Conservation (phyloP, 768 basidiomycete genomes). For the Harrya chromipes region DNA sequence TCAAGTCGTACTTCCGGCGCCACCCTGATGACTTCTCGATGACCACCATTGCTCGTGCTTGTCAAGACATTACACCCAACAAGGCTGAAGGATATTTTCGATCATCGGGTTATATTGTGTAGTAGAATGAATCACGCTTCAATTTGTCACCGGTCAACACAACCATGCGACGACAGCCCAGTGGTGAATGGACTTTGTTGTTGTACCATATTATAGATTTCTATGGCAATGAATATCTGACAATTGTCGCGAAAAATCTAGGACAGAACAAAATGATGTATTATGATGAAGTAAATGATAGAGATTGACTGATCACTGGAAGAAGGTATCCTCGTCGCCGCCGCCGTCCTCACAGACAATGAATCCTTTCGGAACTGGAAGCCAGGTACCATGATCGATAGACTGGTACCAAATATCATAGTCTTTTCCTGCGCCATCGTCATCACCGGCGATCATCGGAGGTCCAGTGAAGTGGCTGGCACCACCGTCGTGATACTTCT, state of each 20-base stretch:
- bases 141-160: too few relatives aligned
- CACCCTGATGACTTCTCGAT: background rate
- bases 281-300: too few relatives aligned
- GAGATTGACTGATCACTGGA: too few relatives aligned
- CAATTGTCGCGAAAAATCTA: too few relatives aligned
- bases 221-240: too few relatives aligned
- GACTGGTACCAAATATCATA: background rate
- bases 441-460: background rate
- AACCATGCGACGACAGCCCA: too few relatives aligned
- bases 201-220: too few relatives aligned
- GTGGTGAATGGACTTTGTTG: too few relatives aligned
- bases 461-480: background rate
- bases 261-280: too few relatives aligned
- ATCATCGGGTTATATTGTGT: background rate
- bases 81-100: constrained; percentile 5
- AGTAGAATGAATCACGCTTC: too few relatives aligned
- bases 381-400: background rate
- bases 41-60: background rate
- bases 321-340: background rate
- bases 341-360: background rate
- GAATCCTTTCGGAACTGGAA: constrained; percentile 1
- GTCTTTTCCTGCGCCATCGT: background rate
- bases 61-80: constrained; percentile 2
- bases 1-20: background rate
- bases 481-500: constrained; percentile 1